These are phyloP conservation scores for Wickerhamiella kurtzmanii DNA, from an alignment of 805 yeast species.

Conservation along the genomic window DNA sequence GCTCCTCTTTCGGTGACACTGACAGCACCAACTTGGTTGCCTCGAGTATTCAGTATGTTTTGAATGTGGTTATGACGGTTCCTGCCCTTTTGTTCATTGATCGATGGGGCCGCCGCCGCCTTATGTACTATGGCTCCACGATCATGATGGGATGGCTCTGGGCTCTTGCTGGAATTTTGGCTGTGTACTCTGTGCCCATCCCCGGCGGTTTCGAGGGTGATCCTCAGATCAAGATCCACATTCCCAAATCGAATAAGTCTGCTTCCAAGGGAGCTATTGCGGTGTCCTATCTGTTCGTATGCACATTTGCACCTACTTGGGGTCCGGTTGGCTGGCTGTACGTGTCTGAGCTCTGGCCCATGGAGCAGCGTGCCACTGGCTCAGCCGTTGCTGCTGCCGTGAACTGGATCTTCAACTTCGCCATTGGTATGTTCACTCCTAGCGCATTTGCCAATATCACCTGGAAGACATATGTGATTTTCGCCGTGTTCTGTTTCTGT, in stretches of 20 bases:
- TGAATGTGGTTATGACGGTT: slow-evolving; percentile 40
- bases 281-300: slow-evolving; percentile 46
- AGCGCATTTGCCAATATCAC: slow-evolving; percentile 40
- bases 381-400: slow-evolving; percentile 60
- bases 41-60: slow-evolving; percentile 38
- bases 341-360: slow-evolving; percentile 50
- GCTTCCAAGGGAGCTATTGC: slow-evolving; percentile 39
- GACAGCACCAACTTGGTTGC: slow-evolving; percentile 41
- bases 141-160: slow-evolving; percentile 53
- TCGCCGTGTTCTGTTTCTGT: slow-evolving; percentile 13
- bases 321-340: slow-evolving; percentile 70
- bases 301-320: slow-evolving; percentile 73
- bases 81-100: slow-evolving; percentile 46
- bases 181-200: slow-evolving; percentile 19
- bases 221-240: slow-evolving; percentile 16
- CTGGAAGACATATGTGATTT: slow-evolving; percentile 46
- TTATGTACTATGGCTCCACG: slow-evolving; percentile 47
- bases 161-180: slow-evolving; percentile 40
- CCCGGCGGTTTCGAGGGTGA: slow-evolving; percentile 16
- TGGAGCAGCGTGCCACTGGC: slow-evolving; percentile 62
- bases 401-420: slow-evolving; percentile 69
- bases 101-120: slow-evolving; percentile 49
- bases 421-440: slow-evolving; percentile 51
- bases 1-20: slow-evolving; percentile 22
- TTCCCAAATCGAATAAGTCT: slow-evolving; percentile 19